Evolutionary conservation across 768 basidiomycete genomes (phyloP).

Genomic region (Serendipita sp.): DNA sequence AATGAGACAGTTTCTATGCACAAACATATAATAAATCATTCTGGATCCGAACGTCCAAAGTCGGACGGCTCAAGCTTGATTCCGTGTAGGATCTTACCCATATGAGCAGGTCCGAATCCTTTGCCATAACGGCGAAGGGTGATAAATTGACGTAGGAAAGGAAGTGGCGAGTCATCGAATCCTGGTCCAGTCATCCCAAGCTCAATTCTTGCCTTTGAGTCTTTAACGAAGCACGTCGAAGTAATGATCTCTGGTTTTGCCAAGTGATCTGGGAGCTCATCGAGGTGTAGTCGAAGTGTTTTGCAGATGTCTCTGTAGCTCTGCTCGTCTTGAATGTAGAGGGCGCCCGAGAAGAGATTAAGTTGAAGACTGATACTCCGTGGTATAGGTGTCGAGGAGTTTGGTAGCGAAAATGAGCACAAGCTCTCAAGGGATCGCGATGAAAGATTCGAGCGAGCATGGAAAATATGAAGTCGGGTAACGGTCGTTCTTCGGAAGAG

Average conservation of each 20-base stretch:
- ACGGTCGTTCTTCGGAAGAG: conserved; percentile 19
- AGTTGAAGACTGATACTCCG: conserved; percentile 15
- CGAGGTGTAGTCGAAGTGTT: conserved; percentile 21
- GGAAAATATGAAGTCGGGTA: conserved; percentile 28
- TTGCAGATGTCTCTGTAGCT: conserved; percentile 23
- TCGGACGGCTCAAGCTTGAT: neutral
- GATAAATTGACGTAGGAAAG: neutral
- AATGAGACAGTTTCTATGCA: too few species aligned
- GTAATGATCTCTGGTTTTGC: neutral
- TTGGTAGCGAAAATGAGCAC: conserved; percentile 19
- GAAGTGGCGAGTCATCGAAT: neutral
- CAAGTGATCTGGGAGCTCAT: neutral
- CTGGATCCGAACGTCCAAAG: neutral
- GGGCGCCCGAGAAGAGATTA: conserved; percentile 30
- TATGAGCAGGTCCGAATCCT: neutral
- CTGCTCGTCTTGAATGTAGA: conserved; percentile 22
- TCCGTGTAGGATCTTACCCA: conserved; percentile 2
- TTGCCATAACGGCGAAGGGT: neutral
- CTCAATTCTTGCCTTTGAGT: neutral
- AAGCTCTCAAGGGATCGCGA: conserved; percentile 26
- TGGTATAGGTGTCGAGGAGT: neutral
- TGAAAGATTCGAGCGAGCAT: conserved; percentile 21
- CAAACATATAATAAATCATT: neutral
- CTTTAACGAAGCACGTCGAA: neutral
- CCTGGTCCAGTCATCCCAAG: neutral